These are phyloP conservation scores for Rhizophlyctis rosea DNA, from an alignment of 192 early-diverging fungal species.

Conservation along the genomic window DNA sequence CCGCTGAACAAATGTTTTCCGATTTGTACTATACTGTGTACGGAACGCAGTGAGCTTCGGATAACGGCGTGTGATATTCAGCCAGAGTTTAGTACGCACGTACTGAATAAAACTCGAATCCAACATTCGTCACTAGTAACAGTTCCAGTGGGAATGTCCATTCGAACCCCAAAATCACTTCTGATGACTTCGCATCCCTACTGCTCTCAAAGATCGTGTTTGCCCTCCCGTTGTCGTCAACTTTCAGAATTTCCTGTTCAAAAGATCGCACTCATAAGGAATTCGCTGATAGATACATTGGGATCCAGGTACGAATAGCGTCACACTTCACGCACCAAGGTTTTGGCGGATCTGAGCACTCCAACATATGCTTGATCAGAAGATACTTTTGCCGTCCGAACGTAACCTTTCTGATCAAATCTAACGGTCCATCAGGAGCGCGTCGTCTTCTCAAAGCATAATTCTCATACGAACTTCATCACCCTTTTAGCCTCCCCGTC, in stretches of 20 bases:
- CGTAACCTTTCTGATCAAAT: slow-evolving; percentile 7
- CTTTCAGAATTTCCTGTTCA: slow-evolving; percentile 12
- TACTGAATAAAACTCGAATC: slow-evolving; percentile 19
- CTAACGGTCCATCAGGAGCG: too few relatives aligned
- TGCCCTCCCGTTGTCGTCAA: not conserved
- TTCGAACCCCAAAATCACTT: slow-evolving; percentile 22
- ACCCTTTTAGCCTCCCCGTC: too few relatives aligned
- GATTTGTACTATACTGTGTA: slow-evolving; percentile 8
- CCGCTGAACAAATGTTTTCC: slow-evolving; percentile 4
- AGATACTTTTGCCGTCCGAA: slow-evolving; percentile 12
- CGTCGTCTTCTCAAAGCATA: too few relatives aligned
- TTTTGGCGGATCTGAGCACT: slow-evolving; percentile 13
- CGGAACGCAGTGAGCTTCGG: too few relatives aligned
- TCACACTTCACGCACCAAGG: slow-evolving; percentile 12
- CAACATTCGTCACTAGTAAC: slow-evolving; percentile 9
- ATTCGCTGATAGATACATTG: not conserved
- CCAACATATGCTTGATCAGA: slow-evolving; percentile 5
- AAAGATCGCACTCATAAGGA: not conserved
- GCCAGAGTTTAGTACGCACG: too few relatives aligned
- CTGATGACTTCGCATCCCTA: slow-evolving; percentile 14
- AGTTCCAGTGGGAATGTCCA: slow-evolving; percentile 16
- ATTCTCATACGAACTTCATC: too few relatives aligned
- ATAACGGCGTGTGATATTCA: too few relatives aligned
- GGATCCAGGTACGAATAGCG: not conserved
- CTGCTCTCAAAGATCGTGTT: slow-evolving; percentile 4